Evolutionary conservation across 2,329 filamentous ascomycete species (phyloP).

Genomic region (Penicillium freii): DNA sequence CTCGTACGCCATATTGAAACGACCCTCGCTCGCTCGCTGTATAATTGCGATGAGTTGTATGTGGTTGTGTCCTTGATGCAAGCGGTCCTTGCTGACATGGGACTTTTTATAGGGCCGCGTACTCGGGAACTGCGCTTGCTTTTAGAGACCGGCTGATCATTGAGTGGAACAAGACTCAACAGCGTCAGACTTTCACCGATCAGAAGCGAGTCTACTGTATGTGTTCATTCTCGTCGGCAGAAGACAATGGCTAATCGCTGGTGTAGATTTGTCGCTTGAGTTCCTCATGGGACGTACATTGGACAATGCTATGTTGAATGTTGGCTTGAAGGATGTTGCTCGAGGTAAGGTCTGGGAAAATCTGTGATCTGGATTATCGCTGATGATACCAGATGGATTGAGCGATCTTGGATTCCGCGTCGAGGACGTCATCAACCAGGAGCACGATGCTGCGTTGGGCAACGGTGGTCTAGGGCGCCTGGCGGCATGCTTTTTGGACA

Average conservation of each 20-base stretch:
- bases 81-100: not conserved
- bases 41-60: constrained; percentile 88
- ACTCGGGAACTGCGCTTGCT: constrained; percentile 84
- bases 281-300: constrained; percentile 95
- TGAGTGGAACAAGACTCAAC: constrained; percentile 98
- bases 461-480: constrained; percentile 94
- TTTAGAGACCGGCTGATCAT: constrained; percentile 90
- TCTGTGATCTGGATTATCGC: constrained; percentile 16
- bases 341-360: constrained; percentile 57
- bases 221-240: constrained; percentile 20
- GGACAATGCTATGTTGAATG: constrained; percentile 98
- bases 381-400: constrained; percentile 65
- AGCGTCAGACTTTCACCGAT: constrained; percentile 86
- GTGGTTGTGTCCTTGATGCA: constrained; percentile 15
- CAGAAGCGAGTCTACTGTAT: constrained; percentile 89
- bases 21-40: constrained; percentile 89
- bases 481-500: constrained; percentile 96
- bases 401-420: constrained; percentile 90
- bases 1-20: constrained; percentile 95
- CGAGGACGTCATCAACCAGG: constrained; percentile 90
- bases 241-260: not conserved
- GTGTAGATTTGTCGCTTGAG: constrained; percentile 79
- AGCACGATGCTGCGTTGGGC: constrained; percentile 92
- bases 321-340: constrained; percentile 81
- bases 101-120: constrained; percentile 63